Evolutionary conservation across 352 stramenopile genomes (phyloP).

Genomic region (Globisporangium abappressorium): DNA sequence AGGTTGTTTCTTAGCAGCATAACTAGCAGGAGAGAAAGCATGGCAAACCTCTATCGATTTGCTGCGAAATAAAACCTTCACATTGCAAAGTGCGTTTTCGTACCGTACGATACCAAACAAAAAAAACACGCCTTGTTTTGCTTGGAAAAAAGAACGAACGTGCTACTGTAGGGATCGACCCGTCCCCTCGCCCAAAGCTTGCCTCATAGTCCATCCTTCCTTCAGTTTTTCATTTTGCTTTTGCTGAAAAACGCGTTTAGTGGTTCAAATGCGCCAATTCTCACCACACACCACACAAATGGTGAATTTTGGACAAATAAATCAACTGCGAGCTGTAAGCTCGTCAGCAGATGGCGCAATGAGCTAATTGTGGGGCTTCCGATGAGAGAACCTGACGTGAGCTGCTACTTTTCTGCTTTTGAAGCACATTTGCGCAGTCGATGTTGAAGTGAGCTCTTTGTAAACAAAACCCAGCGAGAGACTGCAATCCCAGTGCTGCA

Average conservation of each 20-base stretch:
- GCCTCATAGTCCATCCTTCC: constrained; percentile 9
- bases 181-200: neutral
- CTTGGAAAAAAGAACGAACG: constrained; percentile 1
- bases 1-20: neutral
- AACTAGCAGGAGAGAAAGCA: too few species aligned
- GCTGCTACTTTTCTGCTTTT: neutral
- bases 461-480: neutral
- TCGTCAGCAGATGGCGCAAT: neutral
- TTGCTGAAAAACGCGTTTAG: neutral
- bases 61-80: neutral
- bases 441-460: neutral
- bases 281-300: neutral
- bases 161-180: neutral
- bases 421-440: neutral
- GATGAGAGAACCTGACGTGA: neutral
- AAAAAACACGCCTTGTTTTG: neutral
- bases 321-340: neutral
- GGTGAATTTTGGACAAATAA: neutral
- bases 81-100: neutral
- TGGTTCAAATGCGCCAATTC: neutral
- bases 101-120: constrained; percentile 5
- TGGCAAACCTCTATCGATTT: too few species aligned
- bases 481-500: neutral
- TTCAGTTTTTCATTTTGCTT: constrained; percentile 1
- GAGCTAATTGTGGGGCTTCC: neutral